Percentiles rank a stretch among this genome's conserved stretches.
phyloP scores from a whole-genome alignment of 2,329 filamentous ascomycete genomes.

The Aspergillus eucalypticola region DNA sequence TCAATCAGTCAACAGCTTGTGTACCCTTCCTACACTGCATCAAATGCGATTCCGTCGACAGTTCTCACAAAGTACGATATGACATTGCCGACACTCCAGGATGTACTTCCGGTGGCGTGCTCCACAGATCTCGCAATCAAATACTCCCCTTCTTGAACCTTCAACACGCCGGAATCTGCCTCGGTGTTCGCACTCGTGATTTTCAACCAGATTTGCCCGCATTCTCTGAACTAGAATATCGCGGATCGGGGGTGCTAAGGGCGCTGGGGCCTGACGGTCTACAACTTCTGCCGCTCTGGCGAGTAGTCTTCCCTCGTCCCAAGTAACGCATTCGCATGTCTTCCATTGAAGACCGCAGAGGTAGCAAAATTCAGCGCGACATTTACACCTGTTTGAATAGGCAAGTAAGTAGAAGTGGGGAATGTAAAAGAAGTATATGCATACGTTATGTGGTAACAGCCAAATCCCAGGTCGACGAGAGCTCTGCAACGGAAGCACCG shows the following conservation, averaged over 20 bases:
- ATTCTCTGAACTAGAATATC: background rate
- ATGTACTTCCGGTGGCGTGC: background rate
- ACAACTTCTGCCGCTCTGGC: background rate
- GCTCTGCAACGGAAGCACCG: constrained; percentile 3
- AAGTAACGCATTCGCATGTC: background rate
- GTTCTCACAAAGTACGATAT: background rate
- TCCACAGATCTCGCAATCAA: background rate
- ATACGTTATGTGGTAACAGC: constrained; percentile 13
- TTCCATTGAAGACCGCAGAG: constrained; percentile 5
- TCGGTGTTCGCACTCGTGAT: constrained; percentile 1
- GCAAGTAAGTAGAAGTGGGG: background rate
- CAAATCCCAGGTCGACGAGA: constrained; percentile 1
- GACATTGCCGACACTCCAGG: constrained; percentile 2
- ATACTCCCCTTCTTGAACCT: background rate
- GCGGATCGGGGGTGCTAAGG: background rate
- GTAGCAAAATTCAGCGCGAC: constrained; percentile 12
- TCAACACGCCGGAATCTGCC: background rate
- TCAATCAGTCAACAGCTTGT: background rate
- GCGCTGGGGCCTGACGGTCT: background rate
- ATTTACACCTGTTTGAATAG: constrained; percentile 3
- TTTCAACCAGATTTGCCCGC: background rate
- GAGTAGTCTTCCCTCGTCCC: background rate
- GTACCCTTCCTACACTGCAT: background rate
- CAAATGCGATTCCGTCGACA: constrained; percentile 1
- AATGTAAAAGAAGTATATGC: background rate